Percentiles rank a stretch among this genome's conserved stretches.
Evolutionary conservation across 1,284 basidiomycete species (phyloP).

Genomic region (Moesziomyces antarcticus): DNA sequence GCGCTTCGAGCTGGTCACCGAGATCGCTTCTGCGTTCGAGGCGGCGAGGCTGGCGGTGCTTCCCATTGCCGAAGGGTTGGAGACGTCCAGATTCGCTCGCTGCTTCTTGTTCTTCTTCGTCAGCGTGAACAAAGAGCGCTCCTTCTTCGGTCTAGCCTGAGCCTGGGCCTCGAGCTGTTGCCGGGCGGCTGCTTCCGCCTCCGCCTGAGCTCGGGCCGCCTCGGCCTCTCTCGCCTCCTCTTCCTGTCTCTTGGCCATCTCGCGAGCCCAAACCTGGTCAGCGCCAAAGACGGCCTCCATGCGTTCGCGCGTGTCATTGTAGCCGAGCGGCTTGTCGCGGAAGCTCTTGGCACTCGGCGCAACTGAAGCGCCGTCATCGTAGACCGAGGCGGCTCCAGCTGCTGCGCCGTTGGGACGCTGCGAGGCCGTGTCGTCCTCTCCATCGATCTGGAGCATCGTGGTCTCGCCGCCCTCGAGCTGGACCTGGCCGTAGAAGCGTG

Average conservation of each 20-base stretch:
- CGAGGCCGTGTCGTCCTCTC: slow-evolving; percentile 7
- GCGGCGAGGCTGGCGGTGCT: slow-evolving; percentile 27
- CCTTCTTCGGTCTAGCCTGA: slow-evolving; percentile 35
- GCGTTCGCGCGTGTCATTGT: slow-evolving; percentile 63
- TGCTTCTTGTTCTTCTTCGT: slow-evolving; percentile 39
- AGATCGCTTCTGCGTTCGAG: slow-evolving; percentile 11
- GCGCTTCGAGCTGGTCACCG: slow-evolving; percentile 2
- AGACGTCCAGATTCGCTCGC: slow-evolving; percentile 11
- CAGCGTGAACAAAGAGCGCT: slow-evolving; percentile 21
- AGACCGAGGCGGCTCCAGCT: slow-evolving; percentile 6
- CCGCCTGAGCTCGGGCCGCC: slow-evolving; percentile 18
- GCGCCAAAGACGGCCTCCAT: slow-evolving; percentile 64
- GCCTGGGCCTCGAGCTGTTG: slow-evolving; percentile 20
- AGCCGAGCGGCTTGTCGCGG: slow-evolving; percentile 56
- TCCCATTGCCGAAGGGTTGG: slow-evolving; percentile 12
- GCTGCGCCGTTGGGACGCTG: slow-evolving; percentile 8
- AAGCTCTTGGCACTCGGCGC: slow-evolving; percentile 53
- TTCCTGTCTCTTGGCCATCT: slow-evolving; percentile 54
- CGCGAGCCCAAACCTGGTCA: slow-evolving; percentile 52
- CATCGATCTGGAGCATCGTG: slow-evolving; percentile 27
- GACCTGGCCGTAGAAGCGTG: slow-evolving; percentile 61
- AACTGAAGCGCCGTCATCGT: slow-evolving; percentile 41
- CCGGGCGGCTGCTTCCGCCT: slow-evolving; percentile 21
- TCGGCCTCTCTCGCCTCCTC: slow-evolving; percentile 52
- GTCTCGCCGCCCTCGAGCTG: slow-evolving; percentile 45